Base-by-base conservation (phyloP, 331 rosid genomes). In the Dryas integrifolia region DNA sequence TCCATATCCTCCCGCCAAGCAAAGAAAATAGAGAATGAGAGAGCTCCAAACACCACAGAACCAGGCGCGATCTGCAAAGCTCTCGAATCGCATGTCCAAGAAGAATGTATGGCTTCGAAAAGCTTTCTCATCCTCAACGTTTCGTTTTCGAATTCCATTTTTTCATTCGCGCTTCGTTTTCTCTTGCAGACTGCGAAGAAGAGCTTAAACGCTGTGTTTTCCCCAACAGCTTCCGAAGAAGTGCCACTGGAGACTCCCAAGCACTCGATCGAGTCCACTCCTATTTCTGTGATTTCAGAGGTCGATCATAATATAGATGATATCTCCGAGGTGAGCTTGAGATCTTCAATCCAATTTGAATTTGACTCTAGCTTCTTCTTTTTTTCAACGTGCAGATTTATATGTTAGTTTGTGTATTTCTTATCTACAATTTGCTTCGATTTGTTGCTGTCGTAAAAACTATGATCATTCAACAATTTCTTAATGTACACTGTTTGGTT, bases 151-250 rank as follows among this genome's bases (percentile, higher is more conserved):
- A 50, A 9, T 52, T 63, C 59, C 45, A 76, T 58, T 49, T 61
- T 26, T 35, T 38, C 52, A 47, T 51, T 44, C 50, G 9, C 50
- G 9, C 38, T 72, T 6, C 50, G 24, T 18, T 71, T 66, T 35
- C 24, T 12, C 44, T 46, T 9, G 43, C 76, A 88, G 96, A 63
- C 84, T 82, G 13, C 81, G 52, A 81, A 73, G 73, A 85, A 83
- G 72, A 82, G 76, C 77, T 79, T 84, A 82, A 79, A 65, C 77
- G 35, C 84, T 5, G 81, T 74, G 63, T 82, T 82, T 57, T 58
- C 55, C 4, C 46, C 85, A 2, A 67, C 74, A 2, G 69, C 74
- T 79, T 83, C 84, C 14, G 82, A 79, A 44, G 86, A 78, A 26
- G 61, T 35, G 0, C 30, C 41, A 38, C 26, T 58, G 39, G 58